Percentiles rank a stretch among this genome's conserved stretches.
phyloP scores from a whole-genome alignment of 2,329 filamentous ascomycete genomes.

The Sporothrix schenckii region DNA sequence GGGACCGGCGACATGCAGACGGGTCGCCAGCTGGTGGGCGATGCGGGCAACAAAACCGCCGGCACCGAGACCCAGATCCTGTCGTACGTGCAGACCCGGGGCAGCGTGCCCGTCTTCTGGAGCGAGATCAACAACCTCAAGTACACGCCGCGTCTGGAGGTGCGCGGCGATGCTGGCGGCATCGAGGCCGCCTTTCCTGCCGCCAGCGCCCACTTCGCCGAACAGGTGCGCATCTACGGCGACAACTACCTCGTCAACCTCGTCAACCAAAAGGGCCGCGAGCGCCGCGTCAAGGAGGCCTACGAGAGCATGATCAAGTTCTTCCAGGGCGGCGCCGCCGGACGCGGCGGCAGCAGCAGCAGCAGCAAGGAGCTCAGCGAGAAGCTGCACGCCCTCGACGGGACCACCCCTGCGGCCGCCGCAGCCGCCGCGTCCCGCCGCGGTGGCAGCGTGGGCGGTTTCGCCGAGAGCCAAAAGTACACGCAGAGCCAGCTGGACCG shows the following conservation, averaged over 20 bases:
- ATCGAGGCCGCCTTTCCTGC: conserved; percentile 79
- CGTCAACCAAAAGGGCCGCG: conserved; percentile 93
- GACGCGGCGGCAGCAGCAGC: background rate
- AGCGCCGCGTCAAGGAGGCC: conserved; percentile 84
- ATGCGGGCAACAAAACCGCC: conserved; percentile 47
- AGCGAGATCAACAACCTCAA: conserved; percentile 90
- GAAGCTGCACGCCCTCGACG: conserved; percentile 3
- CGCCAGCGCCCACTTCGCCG: conserved; percentile 83
- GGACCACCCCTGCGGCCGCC: background rate
- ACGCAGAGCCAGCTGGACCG: conserved; percentile 62
- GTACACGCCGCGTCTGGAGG: conserved; percentile 87
- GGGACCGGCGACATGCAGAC: conserved; percentile 76
- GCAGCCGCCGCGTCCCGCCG: conserved; percentile 47
- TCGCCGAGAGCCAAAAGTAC: conserved; percentile 17
- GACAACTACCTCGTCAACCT: conserved; percentile 98
- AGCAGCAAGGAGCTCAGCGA: conserved; percentile 80
- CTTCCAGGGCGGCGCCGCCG: conserved; percentile 67
- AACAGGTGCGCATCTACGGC: conserved; percentile 91
- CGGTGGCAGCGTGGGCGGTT: conserved; percentile 38
- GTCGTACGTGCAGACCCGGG: conserved; percentile 94
- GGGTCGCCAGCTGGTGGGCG: conserved; percentile 61
- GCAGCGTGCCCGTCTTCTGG: conserved; percentile 96
- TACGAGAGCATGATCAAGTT: conserved; percentile 88
- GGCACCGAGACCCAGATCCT: conserved; percentile 78
- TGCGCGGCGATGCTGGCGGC: conserved; percentile 81